Evolutionary conservation across 1,284 basidiomycete genomes (phyloP).

Genomic region (Pseudozyma pruni): DNA sequence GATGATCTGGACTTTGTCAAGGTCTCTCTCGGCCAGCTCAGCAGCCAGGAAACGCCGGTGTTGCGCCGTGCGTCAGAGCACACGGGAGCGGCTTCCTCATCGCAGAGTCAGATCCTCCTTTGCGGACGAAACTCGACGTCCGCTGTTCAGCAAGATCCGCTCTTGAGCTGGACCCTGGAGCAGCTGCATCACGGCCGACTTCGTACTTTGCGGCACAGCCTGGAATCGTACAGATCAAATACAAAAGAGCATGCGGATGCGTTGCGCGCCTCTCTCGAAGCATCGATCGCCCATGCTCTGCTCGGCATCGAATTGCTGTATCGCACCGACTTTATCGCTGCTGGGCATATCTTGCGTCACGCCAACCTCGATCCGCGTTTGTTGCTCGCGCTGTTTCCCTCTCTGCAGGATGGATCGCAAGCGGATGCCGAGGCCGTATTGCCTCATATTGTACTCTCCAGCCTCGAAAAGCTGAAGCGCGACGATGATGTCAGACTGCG

Average conservation of each 20-base stretch:
- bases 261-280: slow-evolving; percentile 10
- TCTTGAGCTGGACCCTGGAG: slow-evolving; percentile 21
- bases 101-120: slow-evolving; percentile 21
- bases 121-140: slow-evolving; percentile 41
- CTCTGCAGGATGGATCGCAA: background rate
- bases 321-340: slow-evolving; percentile 39
- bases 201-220: slow-evolving; percentile 14
- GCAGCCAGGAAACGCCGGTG: slow-evolving; percentile 1
- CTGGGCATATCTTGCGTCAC: slow-evolving; percentile 17
- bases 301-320: slow-evolving; percentile 43
- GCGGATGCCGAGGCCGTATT: slow-evolving; percentile 25
- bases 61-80: slow-evolving; percentile 17
- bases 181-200: slow-evolving; percentile 33
- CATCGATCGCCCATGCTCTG: slow-evolving; percentile 24
- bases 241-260: background rate
- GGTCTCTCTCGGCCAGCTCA: slow-evolving; percentile 10
- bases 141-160: slow-evolving; percentile 23
- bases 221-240: slow-evolving; percentile 9
- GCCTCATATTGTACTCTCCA: slow-evolving; percentile 15
- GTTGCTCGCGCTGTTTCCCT: slow-evolving; percentile 36
- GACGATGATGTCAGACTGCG: slow-evolving; percentile 3
- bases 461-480: slow-evolving; percentile 8
- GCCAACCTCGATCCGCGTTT: slow-evolving; percentile 42
- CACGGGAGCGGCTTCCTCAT: background rate
- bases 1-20: slow-evolving; percentile 26